Evolutionary conservation across 1,284 basidiomycete genomes (phyloP), one percentile per base, ranked within the genome.

Genomic region (Leccinum subrobustum): DNA sequence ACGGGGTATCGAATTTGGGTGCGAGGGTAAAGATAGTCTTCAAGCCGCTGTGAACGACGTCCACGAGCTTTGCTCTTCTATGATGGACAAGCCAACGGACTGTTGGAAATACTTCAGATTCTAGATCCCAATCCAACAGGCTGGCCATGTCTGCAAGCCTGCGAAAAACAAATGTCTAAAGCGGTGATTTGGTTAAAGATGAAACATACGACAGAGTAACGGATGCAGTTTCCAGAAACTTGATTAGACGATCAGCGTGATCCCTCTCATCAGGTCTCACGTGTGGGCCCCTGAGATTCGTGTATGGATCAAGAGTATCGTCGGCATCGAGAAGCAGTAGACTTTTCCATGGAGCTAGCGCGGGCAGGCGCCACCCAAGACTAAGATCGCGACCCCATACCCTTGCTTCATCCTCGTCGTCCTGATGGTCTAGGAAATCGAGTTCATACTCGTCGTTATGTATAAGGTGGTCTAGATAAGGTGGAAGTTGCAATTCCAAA

Each of bases 331-430:
- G 74, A 23, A 95, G 80, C 5, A 98, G 76, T 18, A 98, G 74
- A 31, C 93, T 92, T 73, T 96, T 95, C 96, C 96, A 98, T 3
- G 96, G 95, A n/a, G 87, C 82, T 9, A 98, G 78, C 9, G 83
- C 77, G 6, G 90, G 89, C 1, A 92, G 77, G 47, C 82, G 79
- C 87, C 89, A 91, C 1, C 88, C 89, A 62, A 85, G 78, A 66
- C 76, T 81, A 75, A 91, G 80, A 54, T 88, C 87, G 27, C 78
- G 79, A n/a, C 86, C 87, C 90, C 90, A 91, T 5, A 79, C 74
- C 57, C 80, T 83, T 39, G 79, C 77, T 52, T 81, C 83, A 1
- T 84, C 83, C 18, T 81, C 77, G 33, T 86, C 86, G 47, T 83
- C 83, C 23, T 76, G 76, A 33, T 72, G 70, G 29, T 79, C 77